phyloP scores from a whole-genome alignment of 306 rosid genomes.

The Mimosa bimucronata region DNA sequence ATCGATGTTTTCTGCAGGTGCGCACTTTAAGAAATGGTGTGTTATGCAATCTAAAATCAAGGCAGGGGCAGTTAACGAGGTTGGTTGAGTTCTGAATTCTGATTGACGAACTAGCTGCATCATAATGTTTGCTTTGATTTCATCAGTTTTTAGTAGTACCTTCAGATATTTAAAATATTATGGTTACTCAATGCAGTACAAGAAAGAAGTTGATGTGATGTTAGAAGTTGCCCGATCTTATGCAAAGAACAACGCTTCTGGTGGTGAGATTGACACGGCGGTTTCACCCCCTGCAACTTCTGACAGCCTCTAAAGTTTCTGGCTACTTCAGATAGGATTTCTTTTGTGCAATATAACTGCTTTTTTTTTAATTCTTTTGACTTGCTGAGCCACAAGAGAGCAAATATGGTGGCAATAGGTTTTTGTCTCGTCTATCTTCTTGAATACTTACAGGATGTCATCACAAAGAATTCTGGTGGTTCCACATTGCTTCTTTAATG shows the following conservation, averaged over 20 bases:
- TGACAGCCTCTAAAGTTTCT: slow-evolving; percentile 45
- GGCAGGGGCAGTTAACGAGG: slow-evolving; percentile 91
- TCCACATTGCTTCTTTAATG: slow-evolving; percentile 24
- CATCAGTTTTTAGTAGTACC: slow-evolving; percentile 1
- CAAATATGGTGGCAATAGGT: slow-evolving; percentile 39
- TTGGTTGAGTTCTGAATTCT: slow-evolving; percentile 45
- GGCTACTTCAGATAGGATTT: slow-evolving; percentile 34
- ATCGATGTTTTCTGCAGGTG: slow-evolving; percentile 60
- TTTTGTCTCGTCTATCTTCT: slow-evolving; percentile 28
- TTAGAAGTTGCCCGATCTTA: slow-evolving; percentile 71
- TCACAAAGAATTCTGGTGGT: slow-evolving; percentile 27
- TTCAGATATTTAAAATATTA: slow-evolving; percentile 23
- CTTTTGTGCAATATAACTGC: slow-evolving; percentile 37
- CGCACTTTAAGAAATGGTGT: slow-evolving; percentile 98
- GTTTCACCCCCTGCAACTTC: slow-evolving; percentile 40
- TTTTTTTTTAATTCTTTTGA: slow-evolving; percentile 33
- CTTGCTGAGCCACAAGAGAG: slow-evolving; percentile 25
- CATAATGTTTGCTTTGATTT: slow-evolving; percentile 14
- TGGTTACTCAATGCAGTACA: slow-evolving; percentile 67
- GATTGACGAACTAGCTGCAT: slow-evolving; percentile 20
- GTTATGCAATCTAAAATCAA: slow-evolving; percentile 94
- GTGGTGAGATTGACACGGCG: slow-evolving; percentile 38
- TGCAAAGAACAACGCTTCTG: slow-evolving; percentile 46
- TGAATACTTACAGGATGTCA: slow-evolving; percentile 38
- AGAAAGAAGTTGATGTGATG: slow-evolving; percentile 84